Evolutionary conservation across 2,329 filamentous ascomycete genomes (phyloP), one percentile per base, ranked within the genome.

Genomic region (Paracamarosporium sp.): DNA sequence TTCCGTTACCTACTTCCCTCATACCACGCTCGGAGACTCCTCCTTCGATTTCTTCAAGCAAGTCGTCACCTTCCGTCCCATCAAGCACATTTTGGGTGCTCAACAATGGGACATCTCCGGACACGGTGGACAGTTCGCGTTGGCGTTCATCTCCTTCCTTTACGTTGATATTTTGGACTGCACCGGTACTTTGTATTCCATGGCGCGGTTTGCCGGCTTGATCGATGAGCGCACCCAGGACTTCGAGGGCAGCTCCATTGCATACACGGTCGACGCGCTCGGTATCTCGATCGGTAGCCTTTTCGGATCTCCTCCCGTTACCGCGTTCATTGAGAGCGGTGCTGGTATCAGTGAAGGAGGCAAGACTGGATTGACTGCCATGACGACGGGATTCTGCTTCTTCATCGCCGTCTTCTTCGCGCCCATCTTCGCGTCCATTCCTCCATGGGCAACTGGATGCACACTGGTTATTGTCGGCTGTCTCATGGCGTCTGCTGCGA

Each of bases 121-220:
- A 4, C 87, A 92, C 56, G 88, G 89, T 11, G 86, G 86, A 3
- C 88, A 95, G 70, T 96, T 96, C 69, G 90, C 89, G 27, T 82
- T 95, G 48, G 92, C 92, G 0, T 87, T 96, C 62, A 88, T 96
- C 75, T 96, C 92, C 2, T 96, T 96, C 79, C 83, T 96, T 22
- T 96, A 96, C 69, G 92, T 96, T 63, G 92, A 96, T 69, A 94
- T 96, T 60, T 86, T 96, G 43, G 92, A 96, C 76, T 89, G 87
- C 64, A 96, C 92, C 0, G 92, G 91, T 66, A 96, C 92, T 1
- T 80, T 96, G 57, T 96, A 96, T 79, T 91, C 91, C 20, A 96
- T 96, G 92, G 92, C 92, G 17, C 88, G 89, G 28, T 95, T 94
- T 76, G 89, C 89, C 64, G 87, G 90, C 43, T 86, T 90, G 55